phyloP scores from a whole-genome alignment of 2,329 filamentous ascomycete genomes.

The Ophiostoma himal-ulmi region DNA sequence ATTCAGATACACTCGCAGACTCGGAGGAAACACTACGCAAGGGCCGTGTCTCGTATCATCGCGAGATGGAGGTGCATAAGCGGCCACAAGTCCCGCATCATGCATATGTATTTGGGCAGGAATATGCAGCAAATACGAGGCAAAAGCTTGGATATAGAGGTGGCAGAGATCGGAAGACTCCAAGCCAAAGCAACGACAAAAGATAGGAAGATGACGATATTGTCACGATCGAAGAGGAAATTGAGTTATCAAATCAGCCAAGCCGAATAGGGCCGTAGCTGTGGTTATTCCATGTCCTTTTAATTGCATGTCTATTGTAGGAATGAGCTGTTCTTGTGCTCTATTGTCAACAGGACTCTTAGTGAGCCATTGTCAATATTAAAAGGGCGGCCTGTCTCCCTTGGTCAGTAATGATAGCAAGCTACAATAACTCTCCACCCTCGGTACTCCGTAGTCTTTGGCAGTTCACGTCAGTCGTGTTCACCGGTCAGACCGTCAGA shows the following conservation, averaged over 20 bases:
- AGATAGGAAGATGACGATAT: not conserved
- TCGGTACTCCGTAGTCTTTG: too few species aligned
- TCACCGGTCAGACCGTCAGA: not conserved
- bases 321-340: not conserved
- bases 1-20: not conserved
- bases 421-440: too few species aligned
- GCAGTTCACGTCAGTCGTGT: not conserved
- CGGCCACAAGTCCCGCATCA: constrained; percentile 11
- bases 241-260: not conserved
- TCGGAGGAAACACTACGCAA: constrained; percentile 3
- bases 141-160: not conserved
- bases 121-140: constrained; percentile 4
- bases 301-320: not conserved
- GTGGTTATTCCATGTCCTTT: not conserved
- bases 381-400: not conserved
- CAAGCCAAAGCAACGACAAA: not conserved
- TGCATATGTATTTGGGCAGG: not conserved
- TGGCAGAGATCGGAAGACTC: not conserved
- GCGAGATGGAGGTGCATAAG: constrained; percentile 10
- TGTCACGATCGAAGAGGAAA: not conserved
- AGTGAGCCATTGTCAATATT: not conserved
- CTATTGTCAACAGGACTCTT: not conserved
- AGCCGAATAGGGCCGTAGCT: not conserved
- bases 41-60: not conserved
- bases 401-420: too few species aligned